Evolutionary conservation across 31 red algal species (phyloP).

Genomic region (Porphyra umbilicalis): DNA sequence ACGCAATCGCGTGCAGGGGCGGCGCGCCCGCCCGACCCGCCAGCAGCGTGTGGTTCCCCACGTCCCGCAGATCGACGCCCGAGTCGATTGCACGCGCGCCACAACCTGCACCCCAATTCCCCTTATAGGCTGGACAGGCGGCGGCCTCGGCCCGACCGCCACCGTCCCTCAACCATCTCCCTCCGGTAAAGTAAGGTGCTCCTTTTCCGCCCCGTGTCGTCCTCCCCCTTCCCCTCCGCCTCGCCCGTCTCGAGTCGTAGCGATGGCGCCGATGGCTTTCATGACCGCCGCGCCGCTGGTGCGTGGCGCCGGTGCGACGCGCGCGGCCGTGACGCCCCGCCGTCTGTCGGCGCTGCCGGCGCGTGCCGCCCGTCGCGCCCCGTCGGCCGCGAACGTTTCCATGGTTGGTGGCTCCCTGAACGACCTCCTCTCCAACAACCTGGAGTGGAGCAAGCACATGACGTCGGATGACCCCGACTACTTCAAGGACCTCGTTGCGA

Average conservation of each 20-base stretch:
- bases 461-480: background rate
- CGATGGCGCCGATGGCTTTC: background rate
- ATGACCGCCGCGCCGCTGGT: background rate
- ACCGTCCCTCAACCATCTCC: no score
- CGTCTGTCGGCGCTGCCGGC: background rate
- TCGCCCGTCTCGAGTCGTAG: background rate
- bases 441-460: slow-evolving; percentile 6
- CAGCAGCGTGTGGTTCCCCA: no score
- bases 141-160: no score
- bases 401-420: background rate
- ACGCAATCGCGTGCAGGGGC: no score
- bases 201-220: background rate
- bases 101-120: no score
- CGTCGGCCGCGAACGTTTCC: background rate
- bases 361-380: background rate
- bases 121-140: no score
- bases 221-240: background rate
- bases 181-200: no score
- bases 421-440: slow-evolving; percentile 3
- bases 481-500: background rate
- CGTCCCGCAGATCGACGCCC: no score
- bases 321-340: background rate
- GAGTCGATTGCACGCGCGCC: no score
- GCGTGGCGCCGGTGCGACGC: background rate
- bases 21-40: no score